These are phyloP conservation scores for Diaporthe vexans DNA, from an alignment of 2,329 filamentous ascomycete species.

Conservation along the genomic window DNA sequence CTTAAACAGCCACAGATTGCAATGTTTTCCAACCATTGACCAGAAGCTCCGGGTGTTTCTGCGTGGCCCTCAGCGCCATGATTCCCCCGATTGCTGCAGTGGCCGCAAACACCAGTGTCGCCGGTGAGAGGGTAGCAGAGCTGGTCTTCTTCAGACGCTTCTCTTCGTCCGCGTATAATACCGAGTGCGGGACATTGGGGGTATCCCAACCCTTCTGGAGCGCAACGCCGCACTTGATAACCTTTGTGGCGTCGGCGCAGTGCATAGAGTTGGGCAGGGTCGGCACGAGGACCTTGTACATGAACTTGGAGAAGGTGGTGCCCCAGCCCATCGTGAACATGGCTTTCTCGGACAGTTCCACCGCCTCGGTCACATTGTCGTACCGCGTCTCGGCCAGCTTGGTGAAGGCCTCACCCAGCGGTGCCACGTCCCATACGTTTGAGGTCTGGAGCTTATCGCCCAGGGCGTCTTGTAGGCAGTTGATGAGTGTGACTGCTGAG, in stretches of 20 bases:
- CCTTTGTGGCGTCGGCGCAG: neutral
- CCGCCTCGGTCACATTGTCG: neutral
- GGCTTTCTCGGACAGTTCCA: neutral
- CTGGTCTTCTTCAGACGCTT: neutral
- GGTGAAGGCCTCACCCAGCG: constrained; percentile 15
- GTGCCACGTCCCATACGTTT: neutral
- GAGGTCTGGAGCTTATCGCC: constrained; percentile 15
- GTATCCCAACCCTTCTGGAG: neutral
- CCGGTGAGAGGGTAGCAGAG: neutral
- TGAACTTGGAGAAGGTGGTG: neutral
- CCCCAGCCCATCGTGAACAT: constrained; percentile 17
- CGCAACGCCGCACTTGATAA: neutral
- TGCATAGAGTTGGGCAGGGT: neutral
- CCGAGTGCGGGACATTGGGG: constrained; percentile 12
- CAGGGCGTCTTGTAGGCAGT: constrained; percentile 19
- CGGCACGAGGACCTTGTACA: constrained; percentile 13
- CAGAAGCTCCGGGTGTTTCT: constrained; percentile 2
- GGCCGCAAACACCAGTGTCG: neutral
- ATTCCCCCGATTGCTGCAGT: constrained; percentile 4
- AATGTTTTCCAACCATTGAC: neutral
- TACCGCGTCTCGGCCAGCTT: neutral
- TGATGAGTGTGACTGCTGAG: constrained; percentile 4
- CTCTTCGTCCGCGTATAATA: constrained; percentile 9
- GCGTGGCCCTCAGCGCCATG: constrained; percentile 1
- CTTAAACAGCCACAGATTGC: neutral